Percentiles rank a stretch among this genome's conserved stretches.
These are phyloP conservation scores for Penicillium sclerotiorum DNA, from an alignment of 2,329 filamentous ascomycete species.

Conservation along the genomic window DNA sequence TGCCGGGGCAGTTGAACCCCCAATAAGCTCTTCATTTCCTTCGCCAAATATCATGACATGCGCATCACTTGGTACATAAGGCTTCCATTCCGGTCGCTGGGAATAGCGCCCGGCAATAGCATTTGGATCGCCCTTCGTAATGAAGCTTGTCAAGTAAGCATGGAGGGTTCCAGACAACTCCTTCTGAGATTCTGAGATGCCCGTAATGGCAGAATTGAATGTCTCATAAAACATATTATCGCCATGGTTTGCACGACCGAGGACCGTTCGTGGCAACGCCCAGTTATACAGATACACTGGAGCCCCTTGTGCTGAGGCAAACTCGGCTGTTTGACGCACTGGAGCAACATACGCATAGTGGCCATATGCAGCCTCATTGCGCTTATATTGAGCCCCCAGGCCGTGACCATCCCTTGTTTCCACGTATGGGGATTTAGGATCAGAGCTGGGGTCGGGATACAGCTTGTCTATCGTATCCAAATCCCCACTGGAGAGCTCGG, in stretches of 20 bases:
- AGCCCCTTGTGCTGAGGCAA: constrained; percentile 36
- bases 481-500: constrained; percentile 56
- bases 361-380: constrained; percentile 52
- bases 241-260: constrained; percentile 52
- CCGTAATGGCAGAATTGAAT: constrained; percentile 39
- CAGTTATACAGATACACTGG: constrained; percentile 58
- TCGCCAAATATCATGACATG: constrained; percentile 51
- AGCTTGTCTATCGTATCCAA: constrained; percentile 58
- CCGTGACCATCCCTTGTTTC: constrained; percentile 26
- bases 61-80: constrained; percentile 33
- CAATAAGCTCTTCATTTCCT: constrained; percentile 54
- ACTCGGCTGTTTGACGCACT: constrained; percentile 50
- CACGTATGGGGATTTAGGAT: constrained; percentile 31
- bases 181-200: constrained; percentile 44
- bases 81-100: constrained; percentile 40
- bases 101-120: constrained; percentile 29
- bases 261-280: constrained; percentile 51
- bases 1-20: constrained; percentile 43
- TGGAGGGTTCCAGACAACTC: constrained; percentile 49
- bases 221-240: constrained; percentile 55
- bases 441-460: constrained; percentile 62
- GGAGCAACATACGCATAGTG: constrained; percentile 55
- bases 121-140: constrained; percentile 52
- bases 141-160: constrained; percentile 55
- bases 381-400: constrained; percentile 57